A percentile compares a stretch with the other conserved stretches of the same genome.
Conservation (phyloP, 108 stramenopile species). For the Cyclostephanos tholiformis region DNA sequence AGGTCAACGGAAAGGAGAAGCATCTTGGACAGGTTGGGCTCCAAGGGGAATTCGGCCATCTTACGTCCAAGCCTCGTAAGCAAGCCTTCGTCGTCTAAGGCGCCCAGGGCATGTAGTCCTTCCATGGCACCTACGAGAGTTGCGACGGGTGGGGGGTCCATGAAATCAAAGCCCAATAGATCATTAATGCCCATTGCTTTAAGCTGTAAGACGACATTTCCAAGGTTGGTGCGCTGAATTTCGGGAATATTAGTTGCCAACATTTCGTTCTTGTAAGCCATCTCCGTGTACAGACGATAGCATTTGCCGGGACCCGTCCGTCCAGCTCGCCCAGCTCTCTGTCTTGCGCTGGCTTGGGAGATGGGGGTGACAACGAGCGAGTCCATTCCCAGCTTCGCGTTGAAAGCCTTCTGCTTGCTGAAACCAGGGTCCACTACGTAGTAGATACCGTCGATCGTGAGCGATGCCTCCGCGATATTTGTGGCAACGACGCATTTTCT, state of each 20-base stretch:
- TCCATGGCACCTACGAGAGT: slow-evolving; percentile 97
- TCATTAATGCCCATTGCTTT: slow-evolving; percentile 99
- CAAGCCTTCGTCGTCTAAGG: slow-evolving; percentile 97
- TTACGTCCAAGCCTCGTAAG: slow-evolving; percentile 93
- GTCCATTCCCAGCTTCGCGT: slow-evolving; percentile 98
- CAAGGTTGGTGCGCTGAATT: slow-evolving; percentile 95
- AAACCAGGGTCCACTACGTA: slow-evolving; percentile 99
- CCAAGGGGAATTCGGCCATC: slow-evolving; percentile 99
- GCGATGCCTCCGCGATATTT: slow-evolving; percentile 98
- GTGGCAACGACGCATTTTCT: slow-evolving; percentile 98
- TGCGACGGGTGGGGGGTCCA: slow-evolving; percentile 98
- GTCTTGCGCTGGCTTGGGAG: slow-evolving; percentile 93
- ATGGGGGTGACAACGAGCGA: slow-evolving; percentile 96
- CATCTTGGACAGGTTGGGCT: slow-evolving; percentile 96
- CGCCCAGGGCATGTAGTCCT: slow-evolving; percentile 92
- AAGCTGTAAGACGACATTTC: slow-evolving; percentile 94
- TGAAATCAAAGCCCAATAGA: slow-evolving; percentile 97
- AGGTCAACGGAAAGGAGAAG: slow-evolving; percentile 93
- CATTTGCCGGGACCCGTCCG: slow-evolving; percentile 98
- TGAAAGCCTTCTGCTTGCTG: slow-evolving; percentile 97
- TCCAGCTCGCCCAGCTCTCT: slow-evolving; percentile 95
- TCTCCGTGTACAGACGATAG: slow-evolving; percentile 97
- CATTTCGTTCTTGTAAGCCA: slow-evolving; percentile 94
- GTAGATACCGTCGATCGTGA: slow-evolving; percentile 99
- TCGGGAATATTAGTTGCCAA: slow-evolving; percentile 93